Conservation (phyloP, 1,284 basidiomycete genomes). For the Xerocomus nothofagi region DNA sequence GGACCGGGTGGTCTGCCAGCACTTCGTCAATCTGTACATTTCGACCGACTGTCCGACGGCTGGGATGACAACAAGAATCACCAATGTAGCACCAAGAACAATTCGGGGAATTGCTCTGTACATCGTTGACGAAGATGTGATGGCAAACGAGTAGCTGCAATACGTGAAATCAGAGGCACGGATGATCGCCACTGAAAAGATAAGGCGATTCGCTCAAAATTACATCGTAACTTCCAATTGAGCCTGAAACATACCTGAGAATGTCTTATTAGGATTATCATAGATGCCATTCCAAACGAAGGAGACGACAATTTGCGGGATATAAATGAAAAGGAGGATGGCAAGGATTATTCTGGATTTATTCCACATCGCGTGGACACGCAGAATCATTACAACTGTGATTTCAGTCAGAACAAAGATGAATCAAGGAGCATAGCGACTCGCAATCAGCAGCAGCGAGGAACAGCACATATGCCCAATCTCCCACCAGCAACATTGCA, state of each 20-base stretch:
- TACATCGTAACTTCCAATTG: background rate
- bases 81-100: conserved; percentile 1
- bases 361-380: conserved; percentile 16
- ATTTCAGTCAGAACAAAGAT: background rate
- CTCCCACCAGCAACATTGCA: conserved; percentile 1
- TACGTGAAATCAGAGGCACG: background rate
- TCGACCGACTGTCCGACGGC: conserved; percentile 6
- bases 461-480: conserved; percentile 14
- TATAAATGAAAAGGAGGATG: conserved; percentile 9
- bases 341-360: conserved; percentile 5
- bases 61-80: conserved; percentile 10
- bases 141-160: conserved; percentile 1
- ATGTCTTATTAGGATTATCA: background rate
- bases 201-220: background rate
- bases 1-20: conserved; percentile 10
- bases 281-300: conserved; percentile 8
- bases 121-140: background rate
- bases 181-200: conserved; percentile 1
- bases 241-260: conserved; percentile 2
- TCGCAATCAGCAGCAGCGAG: conserved; percentile 14
- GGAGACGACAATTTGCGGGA: background rate
- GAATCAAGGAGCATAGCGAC: background rate
- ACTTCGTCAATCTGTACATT: conserved; percentile 13
- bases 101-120: conserved; percentile 16
- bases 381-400: conserved; percentile 17